Percentiles rank a stretch among this genome's conserved stretches.
Evolutionary conservation across 208 protist species (phyloP).

Genomic region (Polymyxa betae): DNA sequence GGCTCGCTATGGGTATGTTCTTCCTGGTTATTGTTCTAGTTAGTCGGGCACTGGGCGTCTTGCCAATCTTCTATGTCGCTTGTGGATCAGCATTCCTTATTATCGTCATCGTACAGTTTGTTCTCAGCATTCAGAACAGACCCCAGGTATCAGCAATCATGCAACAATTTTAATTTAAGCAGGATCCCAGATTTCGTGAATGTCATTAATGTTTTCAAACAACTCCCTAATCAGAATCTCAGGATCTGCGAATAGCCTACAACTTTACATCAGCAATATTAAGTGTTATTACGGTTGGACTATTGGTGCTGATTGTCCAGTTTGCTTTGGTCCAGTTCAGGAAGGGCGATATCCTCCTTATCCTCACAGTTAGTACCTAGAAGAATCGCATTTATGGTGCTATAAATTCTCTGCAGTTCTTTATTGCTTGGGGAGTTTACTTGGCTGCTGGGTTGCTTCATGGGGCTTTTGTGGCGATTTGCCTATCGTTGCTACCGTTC

Average conservation of each 20-base stretch:
- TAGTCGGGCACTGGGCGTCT: background rate
- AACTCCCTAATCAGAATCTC: conserved; percentile 1
- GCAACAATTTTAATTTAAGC: no score
- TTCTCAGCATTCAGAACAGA: conserved; percentile 27
- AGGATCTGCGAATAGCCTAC: conserved; percentile 17
- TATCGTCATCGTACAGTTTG: conserved; percentile 19
- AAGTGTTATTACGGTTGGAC: background rate
- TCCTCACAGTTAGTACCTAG: no score
- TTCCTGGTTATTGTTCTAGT: conserved; percentile 48
- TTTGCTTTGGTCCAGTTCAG: conserved; percentile 8
- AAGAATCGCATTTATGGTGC: background rate
- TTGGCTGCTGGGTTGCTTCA: conserved; percentile 14
- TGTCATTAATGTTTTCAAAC: background rate
- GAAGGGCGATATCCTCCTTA: background rate
- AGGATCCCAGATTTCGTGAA: background rate
- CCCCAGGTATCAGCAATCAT: no score
- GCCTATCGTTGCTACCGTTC: background rate
- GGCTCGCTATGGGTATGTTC: conserved; percentile 36
- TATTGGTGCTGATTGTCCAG: background rate
- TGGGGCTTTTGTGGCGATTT: background rate
- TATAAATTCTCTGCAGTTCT: background rate
- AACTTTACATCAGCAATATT: conserved; percentile 40
- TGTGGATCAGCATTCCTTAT: background rate
- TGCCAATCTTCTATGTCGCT: background rate
- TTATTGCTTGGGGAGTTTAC: conserved; percentile 16